Conservation (phyloP, 371 early-diverging fungal genomes). For the Mucor piriformis region DNA sequence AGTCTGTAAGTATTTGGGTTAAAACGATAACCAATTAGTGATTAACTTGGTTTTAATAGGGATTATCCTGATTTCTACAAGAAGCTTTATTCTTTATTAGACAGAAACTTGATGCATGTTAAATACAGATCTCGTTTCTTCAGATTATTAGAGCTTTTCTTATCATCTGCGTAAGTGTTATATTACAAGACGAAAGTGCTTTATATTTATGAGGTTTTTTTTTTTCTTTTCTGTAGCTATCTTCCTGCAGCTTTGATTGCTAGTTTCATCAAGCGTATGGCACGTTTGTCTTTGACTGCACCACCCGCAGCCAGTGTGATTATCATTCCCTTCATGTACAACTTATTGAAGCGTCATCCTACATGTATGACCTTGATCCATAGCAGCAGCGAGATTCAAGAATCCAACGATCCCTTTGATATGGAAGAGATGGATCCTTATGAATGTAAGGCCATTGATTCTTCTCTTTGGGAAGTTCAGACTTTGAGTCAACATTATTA, state of each 20-base stretch:
- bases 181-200: not conserved
- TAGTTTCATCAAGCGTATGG: constrained; percentile 89
- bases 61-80: constrained; percentile 96
- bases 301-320: constrained; percentile 86
- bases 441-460: constrained; percentile 79
- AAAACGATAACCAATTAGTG: no score
- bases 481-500: constrained; percentile 83
- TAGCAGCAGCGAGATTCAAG: constrained; percentile 41
- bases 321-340: constrained; percentile 88
- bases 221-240: constrained; percentile 63
- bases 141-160: constrained; percentile 83
- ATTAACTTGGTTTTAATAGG: constrained; percentile 30
- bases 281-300: constrained; percentile 79
- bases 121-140: constrained; percentile 94
- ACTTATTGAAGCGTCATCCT: constrained; percentile 88
- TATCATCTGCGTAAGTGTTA: constrained; percentile 78
- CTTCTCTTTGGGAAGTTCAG: constrained; percentile 92
- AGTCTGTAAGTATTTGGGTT: constrained; percentile 67
- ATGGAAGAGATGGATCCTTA: constrained; percentile 72
- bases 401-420: constrained; percentile 70
- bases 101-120: constrained; percentile 84
- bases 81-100: constrained; percentile 88
- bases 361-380: constrained; percentile 88
- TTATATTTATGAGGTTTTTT: no score
- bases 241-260: constrained; percentile 88